A percentile compares a stretch with the other conserved stretches of the same genome.
Conservation (phyloP, 192 early-diverging fungal genomes). For the Backusella mclennaniae region DNA sequence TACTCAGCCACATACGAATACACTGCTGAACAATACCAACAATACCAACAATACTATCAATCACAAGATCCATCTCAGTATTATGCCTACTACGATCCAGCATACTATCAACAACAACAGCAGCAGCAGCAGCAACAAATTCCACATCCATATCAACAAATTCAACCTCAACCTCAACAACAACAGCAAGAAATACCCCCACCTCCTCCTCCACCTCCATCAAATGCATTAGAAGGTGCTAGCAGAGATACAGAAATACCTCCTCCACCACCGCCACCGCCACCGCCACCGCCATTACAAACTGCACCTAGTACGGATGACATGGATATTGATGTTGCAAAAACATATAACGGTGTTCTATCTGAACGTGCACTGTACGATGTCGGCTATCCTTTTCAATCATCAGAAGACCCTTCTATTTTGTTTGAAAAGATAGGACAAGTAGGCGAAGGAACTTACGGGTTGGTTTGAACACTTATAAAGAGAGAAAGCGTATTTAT, state of each 20-base stretch:
- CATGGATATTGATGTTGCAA: not conserved
- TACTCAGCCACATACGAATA: conserved; percentile 12
- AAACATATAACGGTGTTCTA: not conserved
- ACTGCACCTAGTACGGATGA: not conserved
- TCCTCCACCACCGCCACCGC: not conserved
- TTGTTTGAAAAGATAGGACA: conserved; percentile 71
- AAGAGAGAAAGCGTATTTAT: not conserved
- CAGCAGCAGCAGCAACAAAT: not conserved
- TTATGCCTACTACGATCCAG: conserved; percentile 6
- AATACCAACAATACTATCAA: conserved; percentile 15
- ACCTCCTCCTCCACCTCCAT: conserved; percentile 1
- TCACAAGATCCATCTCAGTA: conserved; percentile 3
- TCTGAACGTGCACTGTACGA: conserved; percentile 10
- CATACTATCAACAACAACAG: conserved; percentile 1
- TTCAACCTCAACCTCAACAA: not conserved
- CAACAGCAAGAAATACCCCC: not conserved
- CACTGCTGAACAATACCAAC: conserved; percentile 19
- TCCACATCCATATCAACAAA: not conserved
- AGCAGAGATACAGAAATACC: not conserved
- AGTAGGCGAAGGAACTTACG: conserved; percentile 85
- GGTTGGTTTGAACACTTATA: conserved; percentile 35
- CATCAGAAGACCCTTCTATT: conserved; percentile 45
- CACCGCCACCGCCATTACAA: not conserved
- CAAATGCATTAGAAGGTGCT: not conserved
- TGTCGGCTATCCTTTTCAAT: conserved; percentile 33